phyloP scores from a whole-genome alignment of 2,329 filamentous ascomycete species.

The Aspergillus niger region DNA sequence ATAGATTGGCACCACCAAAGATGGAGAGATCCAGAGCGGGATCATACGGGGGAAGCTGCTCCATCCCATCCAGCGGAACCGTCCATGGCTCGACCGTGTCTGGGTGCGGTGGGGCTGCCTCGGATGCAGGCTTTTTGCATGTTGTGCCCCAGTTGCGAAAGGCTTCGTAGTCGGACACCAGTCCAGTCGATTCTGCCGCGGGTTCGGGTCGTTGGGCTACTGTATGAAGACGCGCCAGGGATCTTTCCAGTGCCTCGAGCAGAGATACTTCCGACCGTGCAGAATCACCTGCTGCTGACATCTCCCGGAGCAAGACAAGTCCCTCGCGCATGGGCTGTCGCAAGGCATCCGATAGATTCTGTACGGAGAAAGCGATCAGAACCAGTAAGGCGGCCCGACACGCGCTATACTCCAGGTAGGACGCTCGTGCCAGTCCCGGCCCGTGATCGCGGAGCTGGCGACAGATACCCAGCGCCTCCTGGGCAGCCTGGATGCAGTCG shows the following conservation, averaged over 20 bases:
- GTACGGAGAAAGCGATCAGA: slow-evolving; percentile 36
- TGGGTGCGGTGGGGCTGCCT: background rate
- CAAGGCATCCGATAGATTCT: slow-evolving; percentile 26
- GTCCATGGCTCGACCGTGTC: background rate
- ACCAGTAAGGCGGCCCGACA: slow-evolving; percentile 39
- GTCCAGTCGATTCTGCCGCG: background rate
- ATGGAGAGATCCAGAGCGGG: slow-evolving; percentile 17
- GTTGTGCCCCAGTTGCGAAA: slow-evolving; percentile 24
- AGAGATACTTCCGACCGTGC: slow-evolving; percentile 35
- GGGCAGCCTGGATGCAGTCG: slow-evolving; percentile 32
- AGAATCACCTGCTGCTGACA: slow-evolving; percentile 34
- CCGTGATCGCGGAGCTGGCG: slow-evolving; percentile 25
- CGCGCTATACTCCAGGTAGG: slow-evolving; percentile 40
- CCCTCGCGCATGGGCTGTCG: slow-evolving; percentile 27
- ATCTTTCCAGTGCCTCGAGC: slow-evolving; percentile 34
- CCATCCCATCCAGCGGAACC: background rate
- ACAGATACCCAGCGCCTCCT: slow-evolving; percentile 29
- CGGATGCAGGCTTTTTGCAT: slow-evolving; percentile 6
- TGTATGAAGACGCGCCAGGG: slow-evolving; percentile 22
- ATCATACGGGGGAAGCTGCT: slow-evolving; percentile 14
- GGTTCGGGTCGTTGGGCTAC: background rate
- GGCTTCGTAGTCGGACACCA: slow-evolving; percentile 18
- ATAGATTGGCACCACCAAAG: slow-evolving; percentile 16
- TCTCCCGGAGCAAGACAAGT: slow-evolving; percentile 33
- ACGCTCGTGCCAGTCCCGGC: slow-evolving; percentile 34